Evolutionary conservation across 352 stramenopile species (phyloP).

Genomic region (Globisporangium ultimum): DNA sequence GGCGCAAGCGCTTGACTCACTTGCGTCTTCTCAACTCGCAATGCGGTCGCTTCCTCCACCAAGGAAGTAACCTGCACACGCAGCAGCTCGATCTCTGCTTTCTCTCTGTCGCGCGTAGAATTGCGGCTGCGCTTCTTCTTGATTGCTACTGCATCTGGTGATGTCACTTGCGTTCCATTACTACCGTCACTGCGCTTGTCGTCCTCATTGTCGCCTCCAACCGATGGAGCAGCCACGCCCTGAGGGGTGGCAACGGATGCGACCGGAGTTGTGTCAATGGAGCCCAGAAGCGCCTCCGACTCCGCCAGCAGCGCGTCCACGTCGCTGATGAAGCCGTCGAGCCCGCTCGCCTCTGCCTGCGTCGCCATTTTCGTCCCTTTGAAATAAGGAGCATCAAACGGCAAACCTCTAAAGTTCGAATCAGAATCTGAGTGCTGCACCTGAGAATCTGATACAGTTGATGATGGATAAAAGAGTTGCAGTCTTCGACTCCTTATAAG

Average conservation of each 20-base stretch:
- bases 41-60: not conserved
- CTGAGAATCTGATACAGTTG: too few relatives aligned
- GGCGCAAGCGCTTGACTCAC: not conserved
- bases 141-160: not conserved
- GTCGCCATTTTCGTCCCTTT: conserved; percentile 1
- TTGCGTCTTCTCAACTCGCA: not conserved
- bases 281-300: conserved; percentile 1
- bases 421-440: too few relatives aligned
- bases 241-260: too few relatives aligned
- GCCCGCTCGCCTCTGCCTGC: conserved; percentile 1
- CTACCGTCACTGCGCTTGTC: not conserved
- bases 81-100: not conserved
- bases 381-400: too few relatives aligned
- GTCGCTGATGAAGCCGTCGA: conserved; percentile 6
- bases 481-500: too few relatives aligned
- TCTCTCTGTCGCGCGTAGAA: conserved; percentile 8
- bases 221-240: too few relatives aligned
- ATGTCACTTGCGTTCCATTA: not conserved
- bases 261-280: not conserved
- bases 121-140: conserved; percentile 8
- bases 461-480: too few relatives aligned
- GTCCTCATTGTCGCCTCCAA: not conserved
- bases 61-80: too few relatives aligned
- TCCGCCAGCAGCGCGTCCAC: conserved; percentile 2
- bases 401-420: too few relatives aligned